phyloP scores from a whole-genome alignment of 192 early-diverging fungal genomes.

The Rhizophagus prolifer region DNA sequence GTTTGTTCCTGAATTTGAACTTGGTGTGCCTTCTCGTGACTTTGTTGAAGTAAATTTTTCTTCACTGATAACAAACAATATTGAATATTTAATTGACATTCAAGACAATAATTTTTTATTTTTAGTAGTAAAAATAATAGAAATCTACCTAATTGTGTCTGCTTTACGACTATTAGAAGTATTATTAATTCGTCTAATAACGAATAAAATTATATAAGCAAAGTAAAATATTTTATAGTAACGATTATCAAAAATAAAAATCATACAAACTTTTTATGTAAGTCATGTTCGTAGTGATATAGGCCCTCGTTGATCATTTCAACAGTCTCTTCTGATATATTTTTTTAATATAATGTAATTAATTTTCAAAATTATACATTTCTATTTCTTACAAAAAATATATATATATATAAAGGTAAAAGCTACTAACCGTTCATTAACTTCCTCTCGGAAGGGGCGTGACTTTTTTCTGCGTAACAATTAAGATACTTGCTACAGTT shows the following conservation, averaged over 20 bases:
- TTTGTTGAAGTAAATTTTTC: slow-evolving; percentile 3
- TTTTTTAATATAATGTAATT: neutral
- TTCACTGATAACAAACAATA: neutral
- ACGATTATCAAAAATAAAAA: neutral
- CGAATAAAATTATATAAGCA: neutral
- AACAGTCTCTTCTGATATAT: slow-evolving; percentile 59
- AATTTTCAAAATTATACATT: neutral
- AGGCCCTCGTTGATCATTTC: slow-evolving; percentile 96
- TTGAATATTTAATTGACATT: neutral
- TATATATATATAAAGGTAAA: neutral
- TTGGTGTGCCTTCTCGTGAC: neutral
- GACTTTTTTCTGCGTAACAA: slow-evolving; percentile 86
- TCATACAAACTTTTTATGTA: slow-evolving; percentile 40
- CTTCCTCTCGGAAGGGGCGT: slow-evolving; percentile 77
- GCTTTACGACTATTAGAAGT: neutral
- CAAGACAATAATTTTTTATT: neutral
- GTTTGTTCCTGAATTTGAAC: neutral
- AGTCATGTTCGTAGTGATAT: slow-evolving; percentile 83
- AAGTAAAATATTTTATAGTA: neutral
- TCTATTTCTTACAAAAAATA: neutral
- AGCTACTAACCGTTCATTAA: slow-evolving; percentile 51
- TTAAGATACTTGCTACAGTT: slow-evolving; percentile 80
- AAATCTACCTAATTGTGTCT: slow-evolving; percentile 1
- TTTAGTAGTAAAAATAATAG: neutral
- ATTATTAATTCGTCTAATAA: neutral